Evolutionary conservation across 1,284 basidiomycete species (phyloP), one percentile per base, ranked within the genome.

Genomic region (Wolfiporia cocos): DNA sequence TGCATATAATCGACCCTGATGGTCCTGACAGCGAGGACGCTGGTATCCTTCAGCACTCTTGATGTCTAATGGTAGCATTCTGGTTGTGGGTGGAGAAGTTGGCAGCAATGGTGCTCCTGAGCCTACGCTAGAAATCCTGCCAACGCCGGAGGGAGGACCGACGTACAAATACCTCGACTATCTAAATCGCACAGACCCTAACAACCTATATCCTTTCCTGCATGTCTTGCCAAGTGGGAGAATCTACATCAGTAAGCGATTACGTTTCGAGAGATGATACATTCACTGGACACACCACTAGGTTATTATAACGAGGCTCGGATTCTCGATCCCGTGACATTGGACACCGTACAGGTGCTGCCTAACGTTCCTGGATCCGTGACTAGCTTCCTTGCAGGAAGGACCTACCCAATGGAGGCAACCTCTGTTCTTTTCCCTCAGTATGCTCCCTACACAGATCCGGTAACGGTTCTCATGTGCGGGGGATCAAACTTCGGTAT

Each of bases 301-400:
- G 81, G 73, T 2, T 86, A 87, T 54, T 87, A 79, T 63, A 87
- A 88, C 49, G 81, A 88, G 58, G 86, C 86, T 0, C 75, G 85
- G n/a, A 75, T 86, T 45, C 66, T 87, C 12, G 72, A 88, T 47
- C 76, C 80, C 1, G 63, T 58, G 3, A 83, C 74, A 0, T 84
- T 87, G 49, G 59, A 69, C 19, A 87, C 85, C 0, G 58, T 77
- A 41, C 64, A 61, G 3, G 61, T 68, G 10, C 62, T 90, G 2
- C 86, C 86, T 5, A 80, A 85, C 49, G 75, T 86, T 43, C 86
- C 89, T 1, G 83, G 76, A 0, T 70, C 78, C 1, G 85, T 88
- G n/a, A 84, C 80, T 49, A 78, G 85, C 47, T 81, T 85, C 58
- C 62, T 74, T 17, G 81, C 67, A 14, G 85, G 86, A 22, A 76